phyloP scores from a whole-genome alignment of 768 basidiomycete genomes.

The Asterophora parasitica region DNA sequence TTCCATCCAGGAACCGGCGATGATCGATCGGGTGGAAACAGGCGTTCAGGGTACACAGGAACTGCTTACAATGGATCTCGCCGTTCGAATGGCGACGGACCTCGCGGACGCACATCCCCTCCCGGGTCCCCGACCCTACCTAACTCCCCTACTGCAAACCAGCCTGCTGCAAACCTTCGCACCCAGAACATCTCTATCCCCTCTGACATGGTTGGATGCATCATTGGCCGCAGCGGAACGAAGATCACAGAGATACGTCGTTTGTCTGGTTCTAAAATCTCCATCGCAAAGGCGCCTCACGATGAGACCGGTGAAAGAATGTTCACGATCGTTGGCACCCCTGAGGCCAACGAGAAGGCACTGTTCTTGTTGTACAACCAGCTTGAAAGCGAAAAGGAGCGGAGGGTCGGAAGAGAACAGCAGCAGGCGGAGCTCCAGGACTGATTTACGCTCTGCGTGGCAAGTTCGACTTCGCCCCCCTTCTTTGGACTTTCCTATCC shows the following conservation, averaged over 20 bases:
- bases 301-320: constrained; percentile 99
- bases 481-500: constrained; percentile 11
- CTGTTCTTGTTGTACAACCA: constrained; percentile 97
- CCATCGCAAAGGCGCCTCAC: constrained; percentile 98
- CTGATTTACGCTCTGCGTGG: constrained; percentile 18
- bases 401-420: constrained; percentile 82
- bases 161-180: constrained; percentile 75
- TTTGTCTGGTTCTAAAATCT: constrained; percentile 95
- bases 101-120: constrained; percentile 45
- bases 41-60: constrained; percentile 47
- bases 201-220: constrained; percentile 97
- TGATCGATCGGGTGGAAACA: constrained; percentile 47
- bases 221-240: constrained; percentile 93
- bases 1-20: constrained; percentile 92
- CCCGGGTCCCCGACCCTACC: constrained; percentile 39
- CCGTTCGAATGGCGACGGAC: constrained; percentile 60
- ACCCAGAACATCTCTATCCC: constrained; percentile 99
- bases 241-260: constrained; percentile 99
- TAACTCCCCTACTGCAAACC: constrained; percentile 47
- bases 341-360: constrained; percentile 96
- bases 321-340: constrained; percentile 98
- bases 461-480: background rate
- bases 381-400: constrained; percentile 93
- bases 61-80: constrained; percentile 44
- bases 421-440: constrained; percentile 64